These are phyloP conservation scores for Didymella segeticola DNA, from an alignment of 2,329 filamentous ascomycete genomes.

Conservation along the genomic window DNA sequence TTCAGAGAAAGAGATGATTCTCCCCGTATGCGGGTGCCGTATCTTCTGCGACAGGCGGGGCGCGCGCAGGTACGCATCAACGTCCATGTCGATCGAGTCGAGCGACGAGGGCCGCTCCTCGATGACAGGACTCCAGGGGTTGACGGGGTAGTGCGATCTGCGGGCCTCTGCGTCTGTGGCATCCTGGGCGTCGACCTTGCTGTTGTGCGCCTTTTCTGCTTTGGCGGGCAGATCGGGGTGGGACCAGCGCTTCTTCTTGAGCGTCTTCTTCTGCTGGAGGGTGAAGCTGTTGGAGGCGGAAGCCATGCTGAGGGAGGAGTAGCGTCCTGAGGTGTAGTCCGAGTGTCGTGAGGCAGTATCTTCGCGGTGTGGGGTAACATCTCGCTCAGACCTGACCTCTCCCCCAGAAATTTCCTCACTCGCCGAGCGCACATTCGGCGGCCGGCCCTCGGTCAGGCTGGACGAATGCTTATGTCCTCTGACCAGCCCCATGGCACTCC, in stretches of 20 bases:
- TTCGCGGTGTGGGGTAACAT: too few species aligned
- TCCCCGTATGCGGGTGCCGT: conserved; percentile 81
- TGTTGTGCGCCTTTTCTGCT: conserved; percentile 46
- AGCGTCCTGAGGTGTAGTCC: too few species aligned
- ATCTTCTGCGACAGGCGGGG: conserved; percentile 88
- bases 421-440: conserved; percentile 29
- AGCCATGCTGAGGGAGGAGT: conserved; percentile 34
- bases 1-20: conserved; percentile 93
- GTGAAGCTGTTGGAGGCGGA: conserved; percentile 37
- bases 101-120: conserved; percentile 79
- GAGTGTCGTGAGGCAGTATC: too few species aligned
- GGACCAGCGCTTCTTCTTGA: conserved; percentile 49
- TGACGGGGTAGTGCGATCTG: conserved; percentile 10
- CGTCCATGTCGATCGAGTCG: conserved; percentile 88
- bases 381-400: too few species aligned
- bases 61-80: conserved; percentile 83
- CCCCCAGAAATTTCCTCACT: conserved; percentile 43
- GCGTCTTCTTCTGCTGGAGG: conserved; percentile 36
- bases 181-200: conserved; percentile 33
- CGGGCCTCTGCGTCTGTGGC: conserved; percentile 26
- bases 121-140: conserved; percentile 51
- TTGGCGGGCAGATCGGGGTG: conserved; percentile 51
- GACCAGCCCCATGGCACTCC: conserved; percentile 28
- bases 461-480: conserved; percentile 36
- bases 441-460: conserved; percentile 34